Conservation (phyloP, 78 protist genomes). For the Emiliania huxleyi region DNA sequence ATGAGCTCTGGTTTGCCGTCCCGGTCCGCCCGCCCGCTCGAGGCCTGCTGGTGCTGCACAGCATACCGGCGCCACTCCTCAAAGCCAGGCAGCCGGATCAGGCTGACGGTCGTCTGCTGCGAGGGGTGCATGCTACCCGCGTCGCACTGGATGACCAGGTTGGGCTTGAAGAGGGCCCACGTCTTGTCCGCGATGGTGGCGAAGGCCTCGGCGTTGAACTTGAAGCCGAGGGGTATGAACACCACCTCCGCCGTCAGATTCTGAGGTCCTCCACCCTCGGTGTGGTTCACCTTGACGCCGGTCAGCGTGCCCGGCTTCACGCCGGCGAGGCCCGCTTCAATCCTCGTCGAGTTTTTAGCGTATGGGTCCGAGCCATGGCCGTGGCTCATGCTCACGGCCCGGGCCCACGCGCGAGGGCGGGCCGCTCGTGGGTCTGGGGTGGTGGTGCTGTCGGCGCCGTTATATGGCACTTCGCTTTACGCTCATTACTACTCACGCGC, state of each 20-base stretch:
- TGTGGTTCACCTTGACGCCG: not conserved
- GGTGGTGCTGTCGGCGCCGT: no score
- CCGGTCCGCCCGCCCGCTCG: not conserved
- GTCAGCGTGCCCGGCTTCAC: no score
- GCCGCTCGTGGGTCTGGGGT: no score
- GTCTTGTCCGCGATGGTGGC: not conserved
- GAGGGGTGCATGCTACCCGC: not conserved
- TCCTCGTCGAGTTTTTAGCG: no score
- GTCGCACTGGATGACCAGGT: not conserved
- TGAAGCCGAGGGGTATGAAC: not conserved
- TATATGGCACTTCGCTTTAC: no score
- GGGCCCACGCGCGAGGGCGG: no score
- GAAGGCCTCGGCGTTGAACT: not conserved
- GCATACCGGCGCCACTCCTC: not conserved
- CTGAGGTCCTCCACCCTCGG: not conserved
- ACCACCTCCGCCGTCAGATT: not conserved
- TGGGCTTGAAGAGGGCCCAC: not conserved
- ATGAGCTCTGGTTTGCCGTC: not conserved
- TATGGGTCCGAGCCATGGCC: no score
- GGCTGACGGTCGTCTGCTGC: not conserved
- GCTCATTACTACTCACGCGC: no score
- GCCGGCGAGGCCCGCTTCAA: no score
- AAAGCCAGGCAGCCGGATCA: not conserved
- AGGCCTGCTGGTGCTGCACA: not conserved
- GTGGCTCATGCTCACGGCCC: no score